Base-by-base conservation (phyloP, 495 filamentous ascomycete genomes). In the Astrothelium macrocarpum region DNA sequence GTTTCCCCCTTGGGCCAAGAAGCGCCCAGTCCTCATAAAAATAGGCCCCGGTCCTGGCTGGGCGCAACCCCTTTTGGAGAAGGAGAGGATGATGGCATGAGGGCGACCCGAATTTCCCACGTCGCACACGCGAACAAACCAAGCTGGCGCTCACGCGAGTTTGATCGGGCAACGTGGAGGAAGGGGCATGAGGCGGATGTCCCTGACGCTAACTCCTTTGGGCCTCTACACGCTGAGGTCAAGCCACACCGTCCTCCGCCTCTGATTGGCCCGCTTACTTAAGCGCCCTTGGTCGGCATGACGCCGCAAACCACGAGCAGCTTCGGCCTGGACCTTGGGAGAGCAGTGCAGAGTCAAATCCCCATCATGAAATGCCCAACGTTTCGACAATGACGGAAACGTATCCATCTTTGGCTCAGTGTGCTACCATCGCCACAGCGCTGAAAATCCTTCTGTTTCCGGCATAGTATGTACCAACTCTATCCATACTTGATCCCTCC, bases 391-490 rank as follows among this genome's bases (percentile, higher is more conserved):
- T 96, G 91, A 81, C 86, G 70, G 87, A 94, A 61, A 71, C 87
- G 53, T 92, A 91, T 72, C 91, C 91, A 53, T 88, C 90, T 59
- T 81, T 95, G 77, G 78, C 84, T 70, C 91, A 98, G 78, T 91
- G 87, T 79, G 90, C 90, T 66, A 76, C 95, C 66, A 85, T 91
- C 65, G 89, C 91, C 59, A 87, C 90, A 11, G 94, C 93, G 26
- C 85, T 98, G 71, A 98, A 97, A 78, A 78, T 96, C 61, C 84
- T 98, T 46, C 84, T 98, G 39, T 95, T 96, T 74, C 94, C 94
- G 23, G 90, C 94, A 66, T 98, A 98, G 94, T 98, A 82, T 71
- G 90, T 82, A 28, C 32, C 25, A 59, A 29, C 32, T 53, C 32
- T 32, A 28, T 59, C 58, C 25, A 20, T 2, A 43, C 12, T 32